Evolutionary conservation across 768 basidiomycete species (phyloP).

Genomic region (Kwoniella botswanensis): DNA sequence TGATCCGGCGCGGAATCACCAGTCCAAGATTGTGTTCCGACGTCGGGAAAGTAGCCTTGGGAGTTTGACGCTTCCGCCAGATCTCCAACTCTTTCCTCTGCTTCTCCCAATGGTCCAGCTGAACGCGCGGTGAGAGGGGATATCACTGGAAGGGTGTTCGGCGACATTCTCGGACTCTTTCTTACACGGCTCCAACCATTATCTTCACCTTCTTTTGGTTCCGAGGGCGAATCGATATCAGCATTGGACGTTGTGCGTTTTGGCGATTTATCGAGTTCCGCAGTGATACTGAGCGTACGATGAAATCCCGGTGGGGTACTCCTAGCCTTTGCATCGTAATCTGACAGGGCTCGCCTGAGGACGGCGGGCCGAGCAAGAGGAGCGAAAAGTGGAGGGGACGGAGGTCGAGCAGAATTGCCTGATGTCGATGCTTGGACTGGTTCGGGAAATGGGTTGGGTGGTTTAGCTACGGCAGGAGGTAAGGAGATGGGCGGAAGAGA

Average conservation of each 20-base stretch:
- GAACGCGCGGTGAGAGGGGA: constrained; percentile 4
- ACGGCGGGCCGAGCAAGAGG: constrained; percentile 40
- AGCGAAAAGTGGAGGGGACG: constrained; percentile 32
- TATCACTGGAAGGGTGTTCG: constrained; percentile 11
- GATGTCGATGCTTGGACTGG: background rate
- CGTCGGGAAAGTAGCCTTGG: constrained; percentile 16
- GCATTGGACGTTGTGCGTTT: constrained; percentile 29
- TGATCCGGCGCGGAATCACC: constrained; percentile 15
- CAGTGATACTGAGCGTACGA: constrained; percentile 30
- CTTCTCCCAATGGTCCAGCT: constrained; percentile 14
- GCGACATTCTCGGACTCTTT: constrained; percentile 38
- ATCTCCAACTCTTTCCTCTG: constrained; percentile 13
- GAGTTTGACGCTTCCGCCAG: constrained; percentile 3
- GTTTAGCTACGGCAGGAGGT: constrained; percentile 22
- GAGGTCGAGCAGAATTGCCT: constrained; percentile 1
- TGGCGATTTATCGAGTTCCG: constrained; percentile 35
- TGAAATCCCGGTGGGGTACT: constrained; percentile 21
- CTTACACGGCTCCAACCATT: constrained; percentile 6
- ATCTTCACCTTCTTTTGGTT: constrained; percentile 14
- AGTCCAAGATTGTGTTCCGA: background rate
- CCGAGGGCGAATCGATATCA: constrained; percentile 22
- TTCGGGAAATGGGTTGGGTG: constrained; percentile 12
- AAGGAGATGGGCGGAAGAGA: constrained; percentile 31
- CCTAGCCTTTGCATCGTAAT: constrained; percentile 36
- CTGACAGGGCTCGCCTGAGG: constrained; percentile 45